Evolutionary conservation across 306 rosid species (phyloP).

Genomic region (Citrullus colocynthis): DNA sequence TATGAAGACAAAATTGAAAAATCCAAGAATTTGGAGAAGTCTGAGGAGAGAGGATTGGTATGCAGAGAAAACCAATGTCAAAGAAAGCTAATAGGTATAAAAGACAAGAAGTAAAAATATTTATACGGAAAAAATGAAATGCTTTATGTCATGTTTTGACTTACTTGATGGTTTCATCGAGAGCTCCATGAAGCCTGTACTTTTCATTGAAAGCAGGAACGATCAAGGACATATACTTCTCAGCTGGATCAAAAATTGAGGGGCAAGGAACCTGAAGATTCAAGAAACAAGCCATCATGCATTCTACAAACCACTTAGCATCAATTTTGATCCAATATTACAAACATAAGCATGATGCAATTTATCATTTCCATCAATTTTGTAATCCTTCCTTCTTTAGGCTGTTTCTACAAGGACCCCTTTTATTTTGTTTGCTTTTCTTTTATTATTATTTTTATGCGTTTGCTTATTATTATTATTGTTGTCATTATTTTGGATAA

Average conservation of each 20-base stretch:
- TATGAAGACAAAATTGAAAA: not conserved
- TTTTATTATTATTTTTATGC: too few species aligned
- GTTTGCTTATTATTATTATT: not conserved
- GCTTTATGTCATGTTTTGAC: conserved; percentile 4
- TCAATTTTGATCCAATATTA: not conserved
- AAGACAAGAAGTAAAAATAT: not conserved
- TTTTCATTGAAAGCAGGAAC: conserved; percentile 83
- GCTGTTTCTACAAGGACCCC: too few species aligned
- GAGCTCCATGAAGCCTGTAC: conserved; percentile 76
- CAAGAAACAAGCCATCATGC: not conserved
- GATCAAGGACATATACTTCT: conserved; percentile 75
- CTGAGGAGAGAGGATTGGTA: not conserved
- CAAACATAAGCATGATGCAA: not conserved
- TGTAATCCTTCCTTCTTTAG: too few species aligned
- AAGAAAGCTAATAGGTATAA: not conserved
- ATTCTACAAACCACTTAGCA: not conserved
- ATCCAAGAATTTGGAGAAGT: not conserved
- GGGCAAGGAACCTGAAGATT: conserved; percentile 56
- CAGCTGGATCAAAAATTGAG: conserved; percentile 67
- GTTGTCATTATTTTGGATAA: too few species aligned
- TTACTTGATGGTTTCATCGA: conserved; percentile 76
- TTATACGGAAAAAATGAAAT: not conserved
- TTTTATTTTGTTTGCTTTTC: too few species aligned
- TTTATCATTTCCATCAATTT: not conserved
- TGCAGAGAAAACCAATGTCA: not conserved